A percentile compares a stretch with the other conserved stretches of the same genome.
phyloP scores from a whole-genome alignment of 2,329 filamentous ascomycete species.

The Claviceps humidiphila region DNA sequence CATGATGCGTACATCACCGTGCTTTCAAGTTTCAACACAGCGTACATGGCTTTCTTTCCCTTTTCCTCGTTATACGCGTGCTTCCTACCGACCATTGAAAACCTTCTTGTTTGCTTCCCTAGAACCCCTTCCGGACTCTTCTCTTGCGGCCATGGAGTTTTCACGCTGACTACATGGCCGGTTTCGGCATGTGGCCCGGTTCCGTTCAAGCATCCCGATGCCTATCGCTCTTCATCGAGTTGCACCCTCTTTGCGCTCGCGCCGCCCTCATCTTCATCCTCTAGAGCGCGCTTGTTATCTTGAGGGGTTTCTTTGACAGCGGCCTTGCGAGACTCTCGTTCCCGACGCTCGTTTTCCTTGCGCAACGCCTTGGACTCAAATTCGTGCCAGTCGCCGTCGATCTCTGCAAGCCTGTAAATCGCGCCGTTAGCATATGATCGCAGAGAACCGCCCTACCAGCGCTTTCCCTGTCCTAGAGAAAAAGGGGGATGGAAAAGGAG shows the following conservation, averaged over 20 bases:
- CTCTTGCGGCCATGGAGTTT: too few species aligned
- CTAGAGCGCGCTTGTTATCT: slow-evolving; percentile 28
- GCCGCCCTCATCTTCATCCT: slow-evolving; percentile 15
- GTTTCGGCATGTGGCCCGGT: too few species aligned
- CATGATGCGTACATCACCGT: too few species aligned
- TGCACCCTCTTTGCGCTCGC: slow-evolving; percentile 23
- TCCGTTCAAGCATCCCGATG: background rate
- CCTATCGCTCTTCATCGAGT: slow-evolving; percentile 12
- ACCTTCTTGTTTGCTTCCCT: too few species aligned
- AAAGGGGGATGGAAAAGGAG: background rate
- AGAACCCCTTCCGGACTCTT: too few species aligned
- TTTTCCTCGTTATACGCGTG: too few species aligned
- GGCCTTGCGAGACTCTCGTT: slow-evolving; percentile 37
- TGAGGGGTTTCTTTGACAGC: slow-evolving; percentile 23
- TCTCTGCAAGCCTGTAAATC: slow-evolving; percentile 48
- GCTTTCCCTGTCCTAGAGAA: background rate
- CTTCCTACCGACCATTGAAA: too few species aligned
- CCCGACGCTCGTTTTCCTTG: slow-evolving; percentile 68
- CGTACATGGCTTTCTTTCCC: too few species aligned
- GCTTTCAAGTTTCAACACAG: too few species aligned
- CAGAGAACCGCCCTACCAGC: too few species aligned
- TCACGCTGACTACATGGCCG: too few species aligned
- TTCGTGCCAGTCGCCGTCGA: slow-evolving; percentile 96
- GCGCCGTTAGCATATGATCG: background rate
- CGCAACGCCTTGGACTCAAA: slow-evolving; percentile 92